Percentiles rank a stretch among this genome's conserved stretches.
phyloP scores from a whole-genome alignment of 257 asterid genomes.

The Salvia splendens region DNA sequence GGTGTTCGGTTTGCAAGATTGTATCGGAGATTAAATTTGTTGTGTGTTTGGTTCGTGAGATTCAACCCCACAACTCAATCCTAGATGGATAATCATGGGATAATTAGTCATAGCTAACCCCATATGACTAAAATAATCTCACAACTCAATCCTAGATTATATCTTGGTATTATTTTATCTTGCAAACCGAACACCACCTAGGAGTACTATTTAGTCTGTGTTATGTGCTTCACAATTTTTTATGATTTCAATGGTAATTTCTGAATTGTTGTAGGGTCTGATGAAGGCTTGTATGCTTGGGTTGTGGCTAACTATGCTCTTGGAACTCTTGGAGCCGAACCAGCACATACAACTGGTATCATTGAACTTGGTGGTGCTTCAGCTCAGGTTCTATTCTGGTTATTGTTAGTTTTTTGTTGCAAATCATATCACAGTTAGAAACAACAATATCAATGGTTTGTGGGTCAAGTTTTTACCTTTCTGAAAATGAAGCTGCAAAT shows the following conservation, averaged over 20 bases:
- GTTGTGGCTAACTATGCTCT: constrained; percentile 97
- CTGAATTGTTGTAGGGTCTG: constrained; percentile 65
- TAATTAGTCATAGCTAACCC: no score
- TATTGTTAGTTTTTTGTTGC: constrained; percentile 10
- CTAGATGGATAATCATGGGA: no score
- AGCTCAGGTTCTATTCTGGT: constrained; percentile 71
- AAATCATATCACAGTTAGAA: constrained; percentile 11
- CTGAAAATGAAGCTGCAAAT: constrained; percentile 12
- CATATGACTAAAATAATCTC: no score
- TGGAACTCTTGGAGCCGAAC: constrained; percentile 89
- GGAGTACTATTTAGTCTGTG: background rate
- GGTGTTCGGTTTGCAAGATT: no score
- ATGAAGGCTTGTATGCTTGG: constrained; percentile 97
- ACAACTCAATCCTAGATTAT: no score
- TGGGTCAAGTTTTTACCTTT: constrained; percentile 22
- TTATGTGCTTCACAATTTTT: constrained; percentile 1
- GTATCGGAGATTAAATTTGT: no score
- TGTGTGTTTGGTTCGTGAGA: no score
- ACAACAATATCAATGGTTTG: background rate
- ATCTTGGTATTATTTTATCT: no score
- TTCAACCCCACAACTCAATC: no score
- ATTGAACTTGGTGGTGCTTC: constrained; percentile 99
- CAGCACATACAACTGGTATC: constrained; percentile 84
- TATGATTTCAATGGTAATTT: constrained; percentile 10
- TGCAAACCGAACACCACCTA: no score